Base-by-base conservation (phyloP, 345 rosid genomes). In the Euclidium syriacum region DNA sequence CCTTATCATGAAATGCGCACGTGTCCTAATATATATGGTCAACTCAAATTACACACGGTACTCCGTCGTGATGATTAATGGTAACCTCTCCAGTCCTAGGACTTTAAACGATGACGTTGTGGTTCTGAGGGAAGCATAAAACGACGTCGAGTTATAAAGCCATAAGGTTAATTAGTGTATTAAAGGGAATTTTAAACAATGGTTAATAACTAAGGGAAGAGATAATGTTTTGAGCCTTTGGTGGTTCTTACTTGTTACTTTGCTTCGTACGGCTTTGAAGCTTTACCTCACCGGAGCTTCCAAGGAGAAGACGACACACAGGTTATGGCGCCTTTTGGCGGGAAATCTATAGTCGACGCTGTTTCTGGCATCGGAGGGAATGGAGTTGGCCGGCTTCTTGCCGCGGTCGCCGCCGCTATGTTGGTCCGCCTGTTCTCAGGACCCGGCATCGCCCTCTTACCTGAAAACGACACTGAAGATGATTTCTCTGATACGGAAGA, bases 351-450 rank as follows among this genome's bases (percentile, higher is more conserved):
- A 53, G 80, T 74, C 32, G 86, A 84, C 40, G 78, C 79, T 27
- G 80, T 76, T 23, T 71, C 80, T 0, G 78, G 82, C 19, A 36
- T 92, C 32, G 85, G 90, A 39, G 97, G 97, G 32, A 89, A 78
- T 27, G 85, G 91, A 16, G 54, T 83, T 14, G 90, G 91, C 53
- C 88, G 76, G 71, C 23, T 79, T 29, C 69, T 94, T 41, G 88
- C 83, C 1, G 96, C 95, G 6, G 83, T 85, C 38, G 87, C 96
- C 9, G 95, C 87, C 12, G 86, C 97, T 64, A 64, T 90, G 60
- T 74, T 94, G 55, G 20, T 89, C 69, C 91, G 95, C 8, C 61
- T 90, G 58, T 80, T 94, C 63, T 81, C 95, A 33, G 90, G 90
- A 4, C 94, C 96, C 18, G 88, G 94, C 9, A 90, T 91, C 39